Percentiles rank a stretch among this genome's conserved stretches.
These are phyloP conservation scores for Pseudogymnoascus sp. DNA, from an alignment of 2,329 filamentous ascomycete genomes.

Conservation along the genomic window DNA sequence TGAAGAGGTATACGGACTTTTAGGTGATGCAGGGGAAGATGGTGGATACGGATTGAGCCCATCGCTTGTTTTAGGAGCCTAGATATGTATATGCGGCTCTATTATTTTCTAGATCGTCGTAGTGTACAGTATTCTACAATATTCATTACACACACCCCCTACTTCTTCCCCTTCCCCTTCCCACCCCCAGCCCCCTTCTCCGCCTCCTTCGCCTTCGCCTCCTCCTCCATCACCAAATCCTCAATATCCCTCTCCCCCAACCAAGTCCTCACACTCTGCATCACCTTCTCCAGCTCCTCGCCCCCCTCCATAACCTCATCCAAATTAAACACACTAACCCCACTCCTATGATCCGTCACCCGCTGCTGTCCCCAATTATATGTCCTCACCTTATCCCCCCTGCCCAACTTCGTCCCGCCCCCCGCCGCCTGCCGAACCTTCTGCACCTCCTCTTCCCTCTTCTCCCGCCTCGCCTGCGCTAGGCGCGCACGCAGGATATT, in stretches of 20 bases:
- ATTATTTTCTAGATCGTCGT: background rate
- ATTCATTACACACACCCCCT: background rate
- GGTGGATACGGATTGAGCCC: no score
- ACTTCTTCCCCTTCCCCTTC: background rate
- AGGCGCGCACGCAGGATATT: slow-evolving; percentile 71
- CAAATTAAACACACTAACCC: slow-evolving; percentile 55
- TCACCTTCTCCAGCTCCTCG: slow-evolving; percentile 52
- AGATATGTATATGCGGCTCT: background rate
- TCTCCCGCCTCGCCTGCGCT: slow-evolving; percentile 70
- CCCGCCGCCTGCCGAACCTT: slow-evolving; percentile 69
- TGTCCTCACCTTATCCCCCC: slow-evolving; percentile 82
- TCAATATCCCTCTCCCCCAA: slow-evolving; percentile 57
- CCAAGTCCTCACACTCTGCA: slow-evolving; percentile 61
- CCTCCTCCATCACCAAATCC: slow-evolving; percentile 44
- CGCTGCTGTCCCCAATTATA: slow-evolving; percentile 65
- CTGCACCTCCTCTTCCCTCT: slow-evolving; percentile 71
- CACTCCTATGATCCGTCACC: slow-evolving; percentile 65
- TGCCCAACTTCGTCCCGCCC: slow-evolving; percentile 70
- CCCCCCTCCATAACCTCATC: slow-evolving; percentile 58
- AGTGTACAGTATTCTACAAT: background rate
- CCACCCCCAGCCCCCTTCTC: background rate
- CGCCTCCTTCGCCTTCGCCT: slow-evolving; percentile 22
- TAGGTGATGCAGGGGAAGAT: no score
- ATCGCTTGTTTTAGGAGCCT: background rate
- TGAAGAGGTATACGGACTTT: no score